These are phyloP conservation scores for Vachellia pachyceras DNA, from an alignment of 306 rosid species.

Conservation along the genomic window DNA sequence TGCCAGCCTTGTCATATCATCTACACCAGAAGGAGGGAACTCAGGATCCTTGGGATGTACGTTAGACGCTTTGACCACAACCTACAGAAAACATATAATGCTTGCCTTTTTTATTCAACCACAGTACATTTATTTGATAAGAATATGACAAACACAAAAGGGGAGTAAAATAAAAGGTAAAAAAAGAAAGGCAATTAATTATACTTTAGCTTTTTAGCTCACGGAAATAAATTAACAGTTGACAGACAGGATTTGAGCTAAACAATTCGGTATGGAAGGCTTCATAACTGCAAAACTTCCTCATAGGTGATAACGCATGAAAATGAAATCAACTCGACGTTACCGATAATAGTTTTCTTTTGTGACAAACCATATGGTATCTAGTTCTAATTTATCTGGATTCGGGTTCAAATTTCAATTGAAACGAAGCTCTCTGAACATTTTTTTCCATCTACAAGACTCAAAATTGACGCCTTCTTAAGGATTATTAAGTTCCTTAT, in stretches of 20 bases:
- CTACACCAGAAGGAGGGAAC: slow-evolving; percentile 83
- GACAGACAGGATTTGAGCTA: background rate
- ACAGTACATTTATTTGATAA: background rate
- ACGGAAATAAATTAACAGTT: background rate
- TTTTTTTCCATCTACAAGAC: too few relatives aligned
- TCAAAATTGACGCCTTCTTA: too few relatives aligned
- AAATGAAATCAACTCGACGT: too few relatives aligned
- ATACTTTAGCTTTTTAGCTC: background rate
- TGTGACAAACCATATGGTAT: too few relatives aligned
- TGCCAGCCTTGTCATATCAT: slow-evolving; percentile 96
- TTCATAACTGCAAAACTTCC: background rate
- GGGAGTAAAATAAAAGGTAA: background rate
- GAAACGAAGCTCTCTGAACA: too few relatives aligned
- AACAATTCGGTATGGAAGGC: background rate
- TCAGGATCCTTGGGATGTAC: slow-evolving; percentile 93
- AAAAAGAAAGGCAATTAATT: background rate
- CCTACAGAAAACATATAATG: slow-evolving; percentile 45
- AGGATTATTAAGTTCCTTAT: too few relatives aligned
- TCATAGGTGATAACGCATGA: too few relatives aligned
- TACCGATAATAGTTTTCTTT: too few relatives aligned
- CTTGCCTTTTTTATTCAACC: background rate
- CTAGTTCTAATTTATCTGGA: too few relatives aligned
- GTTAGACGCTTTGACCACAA: slow-evolving; percentile 60
- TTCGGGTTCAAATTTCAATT: too few relatives aligned
- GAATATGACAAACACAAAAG: background rate